These are phyloP conservation scores for Colletotrichum sp. DNA, from an alignment of 2,329 filamentous ascomycete species.

Conservation along the genomic window DNA sequence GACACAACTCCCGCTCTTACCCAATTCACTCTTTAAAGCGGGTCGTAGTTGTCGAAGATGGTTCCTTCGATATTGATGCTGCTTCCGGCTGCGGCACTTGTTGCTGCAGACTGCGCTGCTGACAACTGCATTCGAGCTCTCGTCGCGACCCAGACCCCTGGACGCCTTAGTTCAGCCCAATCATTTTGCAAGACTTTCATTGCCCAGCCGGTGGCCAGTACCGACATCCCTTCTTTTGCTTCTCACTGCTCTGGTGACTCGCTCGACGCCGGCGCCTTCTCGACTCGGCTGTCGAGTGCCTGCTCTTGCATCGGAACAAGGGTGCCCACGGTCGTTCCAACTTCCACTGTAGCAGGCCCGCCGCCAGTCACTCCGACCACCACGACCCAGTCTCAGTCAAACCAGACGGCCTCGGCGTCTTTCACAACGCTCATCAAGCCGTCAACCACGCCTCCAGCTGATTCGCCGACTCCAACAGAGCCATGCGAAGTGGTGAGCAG, in stretches of 20 bases:
- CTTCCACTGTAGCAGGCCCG: not conserved
- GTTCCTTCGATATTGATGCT: not conserved
- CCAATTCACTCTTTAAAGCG: not conserved
- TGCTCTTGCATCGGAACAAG: not conserved
- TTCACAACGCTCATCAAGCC: not conserved
- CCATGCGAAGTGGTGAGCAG: not conserved
- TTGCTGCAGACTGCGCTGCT: constrained; percentile 26
- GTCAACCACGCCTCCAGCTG: not conserved
- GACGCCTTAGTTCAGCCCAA: constrained; percentile 31
- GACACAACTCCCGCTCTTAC: not conserved
- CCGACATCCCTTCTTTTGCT: not conserved
- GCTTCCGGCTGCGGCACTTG: not conserved
- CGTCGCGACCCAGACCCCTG: constrained; percentile 34
- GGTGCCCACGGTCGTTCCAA: not conserved
- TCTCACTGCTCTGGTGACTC: not conserved
- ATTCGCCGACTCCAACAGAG: not conserved
- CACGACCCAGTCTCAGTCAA: not conserved
- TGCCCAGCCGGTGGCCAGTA: not conserved
- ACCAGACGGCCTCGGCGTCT: not conserved
- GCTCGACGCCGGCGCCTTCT: not conserved
- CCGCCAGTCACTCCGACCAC: not conserved
- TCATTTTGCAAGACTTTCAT: constrained; percentile 30
- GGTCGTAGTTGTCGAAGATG: not conserved
- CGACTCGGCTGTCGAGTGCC: not conserved
- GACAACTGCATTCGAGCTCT: constrained; percentile 41